phyloP scores from a whole-genome alignment of 2,329 filamentous ascomycete species.

The Thielaviopsis musarum region DNA sequence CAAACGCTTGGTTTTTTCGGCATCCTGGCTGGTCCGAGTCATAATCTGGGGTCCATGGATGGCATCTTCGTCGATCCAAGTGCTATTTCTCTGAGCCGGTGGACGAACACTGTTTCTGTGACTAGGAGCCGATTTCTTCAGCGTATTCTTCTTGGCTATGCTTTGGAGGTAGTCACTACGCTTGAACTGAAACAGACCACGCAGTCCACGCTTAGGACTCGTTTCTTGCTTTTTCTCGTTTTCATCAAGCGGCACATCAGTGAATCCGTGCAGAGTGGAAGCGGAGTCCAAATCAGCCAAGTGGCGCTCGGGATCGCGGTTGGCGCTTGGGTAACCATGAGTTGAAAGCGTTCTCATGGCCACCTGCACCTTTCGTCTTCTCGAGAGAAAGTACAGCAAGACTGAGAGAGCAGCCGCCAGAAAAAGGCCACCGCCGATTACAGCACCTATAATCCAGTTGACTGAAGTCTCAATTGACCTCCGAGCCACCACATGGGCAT shows the following conservation, averaged over 20 bases:
- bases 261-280: background rate
- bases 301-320: background rate
- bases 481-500: background rate
- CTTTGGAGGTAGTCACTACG: background rate
- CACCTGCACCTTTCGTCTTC: slow-evolving; percentile 14
- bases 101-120: background rate
- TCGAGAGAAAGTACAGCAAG: slow-evolving; percentile 25
- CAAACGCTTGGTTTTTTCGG: background rate
- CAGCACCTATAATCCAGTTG: slow-evolving; percentile 28
- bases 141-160: background rate
- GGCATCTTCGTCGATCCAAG: slow-evolving; percentile 7
- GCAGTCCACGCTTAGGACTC: background rate
- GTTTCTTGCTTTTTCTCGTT: background rate
- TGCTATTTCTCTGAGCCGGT: background rate
- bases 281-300: background rate
- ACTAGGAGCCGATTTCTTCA: background rate
- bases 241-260: background rate
- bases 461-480: slow-evolving; percentile 11
- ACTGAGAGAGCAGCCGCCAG: slow-evolving; percentile 27
- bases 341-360: background rate
- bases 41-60: slow-evolving; percentile 1
- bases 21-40: background rate
- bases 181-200: background rate
- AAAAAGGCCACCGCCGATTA: slow-evolving; percentile 29
- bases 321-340: background rate